Base-by-base conservation (phyloP, 2,329 filamentous ascomycete genomes). In the Phaeosphaeriaceae sp. region DNA sequence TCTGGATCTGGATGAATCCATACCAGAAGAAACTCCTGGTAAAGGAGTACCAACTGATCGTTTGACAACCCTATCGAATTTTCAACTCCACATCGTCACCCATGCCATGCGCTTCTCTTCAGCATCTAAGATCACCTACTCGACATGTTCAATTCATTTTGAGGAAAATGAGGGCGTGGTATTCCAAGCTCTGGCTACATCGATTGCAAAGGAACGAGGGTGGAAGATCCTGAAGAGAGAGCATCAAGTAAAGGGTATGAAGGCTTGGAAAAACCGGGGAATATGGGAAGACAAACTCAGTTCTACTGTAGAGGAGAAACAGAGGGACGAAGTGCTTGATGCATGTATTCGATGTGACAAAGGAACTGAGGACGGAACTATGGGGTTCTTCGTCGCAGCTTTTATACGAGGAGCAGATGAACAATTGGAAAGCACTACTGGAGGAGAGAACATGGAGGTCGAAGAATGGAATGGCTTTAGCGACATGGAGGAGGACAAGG, bases 361-460 rank as follows among this genome's bases (percentile, higher is more conserved):
- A 61, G 89, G 85, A 20, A 91, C 93, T 60, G 87, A 86, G 8
- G 84, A 88, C 55, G 91, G 92, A 0, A 89, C 92, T 1, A 96
- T 97, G 83, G 93, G 94, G 0, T 97, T 99, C 74, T 99, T 99
- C 63, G 89, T 97, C 16, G 91, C 86, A n/a, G 90, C 83, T 0
- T 96, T 99, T 73, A 82, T 90, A 3, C 80, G 89, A 44, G 83
- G 88, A 35, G 52, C 45, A 2, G 52, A 34, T 16, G 33, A 23
- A 32, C 44, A 20, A 16, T 37, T 9, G 15, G 32, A 47, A 12
- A 48, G 44, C 17, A 39, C 36, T 33, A 15, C 15, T 15, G 44
- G 48, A 18, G 34, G 29, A 2, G 33, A 23, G 18, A 46, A 21
- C 6, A 57, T 46, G 7, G 63, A 70, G 1, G 70, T 67, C 1